Percentiles rank a stretch among this genome's conserved stretches.
These are phyloP conservation scores for Tricholoma hemisulphureum DNA, from an alignment of 768 basidiomycete species.

Conservation along the genomic window DNA sequence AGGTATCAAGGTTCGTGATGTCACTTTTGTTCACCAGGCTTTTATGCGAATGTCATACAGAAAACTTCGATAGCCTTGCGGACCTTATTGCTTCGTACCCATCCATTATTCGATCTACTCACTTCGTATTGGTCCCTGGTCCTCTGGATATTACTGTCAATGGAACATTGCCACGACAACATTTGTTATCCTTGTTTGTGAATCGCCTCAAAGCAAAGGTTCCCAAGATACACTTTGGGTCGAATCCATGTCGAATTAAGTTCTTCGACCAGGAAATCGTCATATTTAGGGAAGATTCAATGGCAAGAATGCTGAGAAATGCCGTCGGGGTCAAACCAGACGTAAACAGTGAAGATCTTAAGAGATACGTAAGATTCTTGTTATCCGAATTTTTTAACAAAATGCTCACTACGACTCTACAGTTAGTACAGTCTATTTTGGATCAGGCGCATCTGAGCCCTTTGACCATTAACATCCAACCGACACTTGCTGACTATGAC, in stretches of 20 bases:
- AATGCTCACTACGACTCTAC: background rate
- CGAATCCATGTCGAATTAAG: constrained; percentile 91
- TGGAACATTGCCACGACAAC: constrained; percentile 74
- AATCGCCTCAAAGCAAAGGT: constrained; percentile 67
- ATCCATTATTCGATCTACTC: constrained; percentile 69
- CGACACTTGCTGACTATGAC: constrained; percentile 86
- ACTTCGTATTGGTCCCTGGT: constrained; percentile 94
- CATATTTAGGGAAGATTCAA: constrained; percentile 87
- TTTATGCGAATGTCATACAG: constrained; percentile 37
- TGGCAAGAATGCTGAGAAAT: constrained; percentile 93
- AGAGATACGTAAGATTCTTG: constrained; percentile 70
- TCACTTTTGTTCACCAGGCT: background rate
- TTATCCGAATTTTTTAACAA: background rate
- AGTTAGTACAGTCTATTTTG: constrained; percentile 95
- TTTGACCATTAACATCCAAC: constrained; percentile 78
- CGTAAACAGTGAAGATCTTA: constrained; percentile 74
- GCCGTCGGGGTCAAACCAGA: constrained; percentile 85
- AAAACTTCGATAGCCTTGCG: constrained; percentile 83
- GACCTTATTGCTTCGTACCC: constrained; percentile 84
- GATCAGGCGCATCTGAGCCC: constrained; percentile 96
- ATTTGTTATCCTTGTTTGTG: constrained; percentile 75
- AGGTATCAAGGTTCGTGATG: constrained; percentile 74
- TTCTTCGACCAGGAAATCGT: constrained; percentile 97
- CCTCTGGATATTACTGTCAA: constrained; percentile 87
- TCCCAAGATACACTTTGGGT: constrained; percentile 79